Evolutionary conservation across 768 basidiomycete species (phyloP), one percentile per base, ranked within the genome.

Genomic region (Infundibulicybe gibba): DNA sequence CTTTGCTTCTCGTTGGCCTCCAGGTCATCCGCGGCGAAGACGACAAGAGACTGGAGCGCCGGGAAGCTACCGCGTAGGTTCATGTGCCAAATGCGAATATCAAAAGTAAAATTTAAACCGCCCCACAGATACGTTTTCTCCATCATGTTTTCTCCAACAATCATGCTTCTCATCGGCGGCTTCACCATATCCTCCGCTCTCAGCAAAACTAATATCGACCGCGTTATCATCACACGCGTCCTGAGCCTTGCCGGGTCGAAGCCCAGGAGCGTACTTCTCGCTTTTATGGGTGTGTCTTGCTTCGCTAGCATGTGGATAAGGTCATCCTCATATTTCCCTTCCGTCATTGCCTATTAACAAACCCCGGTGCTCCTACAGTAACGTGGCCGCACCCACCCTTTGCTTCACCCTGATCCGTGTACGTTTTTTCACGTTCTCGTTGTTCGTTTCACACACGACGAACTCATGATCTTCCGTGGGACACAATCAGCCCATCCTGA

Each of bases 261-360:
- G 45, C 97, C 95, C 2, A 83, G 80, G 50, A 85, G 79, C 0
- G 94, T 99, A 3, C 71, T 99, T 6, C 77, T 99, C 39, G 86
- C 92, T 0, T 90, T 97, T 63, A 98, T 98, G 97, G 82, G 74
- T 38, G 94, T 99, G 14, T 88, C 94, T 2, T 97, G 94, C 60
- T 99, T 99, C 61, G 93, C 94, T 3, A 94, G 90, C 65, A 99
- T 98, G 95, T 98, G 94, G 97, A 98, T 99, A 58, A 94, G 88
- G 87, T 86, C 46, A 39, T 66, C 52, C 42, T n/a, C 9, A 20
- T 48, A 11, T 31, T 10, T 38, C 37, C n/a, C 34, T 38, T 25
- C 17, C 16, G 34, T 34, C 39, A 17, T n/a, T 42, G 20, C 16
- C 19, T 32, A 32, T 40, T 13, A 41, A 39, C 38, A 40, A 34